Percentiles rank a stretch among this genome's conserved stretches.
Conservation (phyloP, 768 basidiomycete genomes). For the Trametes villosa region DNA sequence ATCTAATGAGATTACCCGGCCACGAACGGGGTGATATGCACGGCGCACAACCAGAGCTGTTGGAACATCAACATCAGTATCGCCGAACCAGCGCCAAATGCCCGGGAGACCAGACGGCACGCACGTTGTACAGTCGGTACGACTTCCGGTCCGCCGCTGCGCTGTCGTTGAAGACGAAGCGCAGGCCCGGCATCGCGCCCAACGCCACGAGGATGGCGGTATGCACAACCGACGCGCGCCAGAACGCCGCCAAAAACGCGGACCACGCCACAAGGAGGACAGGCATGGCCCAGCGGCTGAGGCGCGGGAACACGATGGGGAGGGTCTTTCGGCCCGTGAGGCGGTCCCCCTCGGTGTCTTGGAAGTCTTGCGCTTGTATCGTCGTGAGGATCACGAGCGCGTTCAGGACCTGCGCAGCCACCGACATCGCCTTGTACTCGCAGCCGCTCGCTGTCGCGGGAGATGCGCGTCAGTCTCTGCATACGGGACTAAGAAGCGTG, state of each 20-base stretch:
- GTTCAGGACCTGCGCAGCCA: slow-evolving; percentile 12
- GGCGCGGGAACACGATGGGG: slow-evolving; percentile 11
- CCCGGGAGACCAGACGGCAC: background rate
- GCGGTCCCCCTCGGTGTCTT: slow-evolving; percentile 15
- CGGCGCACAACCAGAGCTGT: slow-evolving; percentile 16
- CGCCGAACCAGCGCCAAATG: too few relatives aligned
- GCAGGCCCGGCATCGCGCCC: background rate
- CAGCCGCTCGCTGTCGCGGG: background rate
- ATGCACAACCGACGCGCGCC: background rate
- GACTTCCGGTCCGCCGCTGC: slow-evolving; percentile 4
- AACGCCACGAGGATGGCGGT: background rate
- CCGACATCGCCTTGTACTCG: background rate
- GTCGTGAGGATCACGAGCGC: slow-evolving; percentile 16
- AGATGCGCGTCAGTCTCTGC: background rate
- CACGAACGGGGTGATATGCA: slow-evolving; percentile 15
- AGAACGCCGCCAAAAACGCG: background rate
- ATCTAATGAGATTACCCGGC: background rate
- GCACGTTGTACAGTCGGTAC: slow-evolving; percentile 14
- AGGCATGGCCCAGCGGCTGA: background rate
- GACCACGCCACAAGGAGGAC: slow-evolving; percentile 9
- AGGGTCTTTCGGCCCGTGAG: slow-evolving; percentile 5
- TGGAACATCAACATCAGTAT: background rate
- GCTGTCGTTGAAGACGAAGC: background rate
- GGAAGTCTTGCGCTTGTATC: slow-evolving; percentile 18
- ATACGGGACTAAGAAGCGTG: background rate